Evolutionary conservation across 192 early-diverging fungal genomes (phyloP), one percentile per base, ranked within the genome.

Genomic region (Entomortierella chlamydospora): DNA sequence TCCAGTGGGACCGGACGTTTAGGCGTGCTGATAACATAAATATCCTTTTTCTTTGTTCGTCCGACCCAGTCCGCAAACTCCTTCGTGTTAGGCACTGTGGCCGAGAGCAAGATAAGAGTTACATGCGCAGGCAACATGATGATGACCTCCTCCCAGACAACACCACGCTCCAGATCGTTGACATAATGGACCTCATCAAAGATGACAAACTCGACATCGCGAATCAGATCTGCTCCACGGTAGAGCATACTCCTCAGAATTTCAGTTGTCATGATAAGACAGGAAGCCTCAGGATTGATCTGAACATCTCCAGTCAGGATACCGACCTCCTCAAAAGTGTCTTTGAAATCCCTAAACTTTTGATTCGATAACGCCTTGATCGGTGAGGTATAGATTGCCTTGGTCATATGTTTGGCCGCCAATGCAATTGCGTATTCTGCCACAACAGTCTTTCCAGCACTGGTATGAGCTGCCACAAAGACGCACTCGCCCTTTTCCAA

Each of bases 31-130:
- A 99, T 98, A 1, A 99, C 98, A 81, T 98, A 98, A 31, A 99
- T 98, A 73, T 98, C 91, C 81, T 95, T 93, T 83, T 96, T 94
- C 73, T 98, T 98, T 10, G 98, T 99, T 31, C 98, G 93, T 17
- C 93, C 98, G 59, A 99, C 95, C 98, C 98, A 99, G 64, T 97
- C 98, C 25, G 98, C 98, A 90, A 99, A 99, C 83, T 99, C 98
- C 73, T 90, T 90, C 4, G 97, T 97, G 82, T 99, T 99, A 37
- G 98, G 97, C 6, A 99, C 96, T 15, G 98, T 99, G 0, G 98
- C 98, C 17, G 96, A 98, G 34, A 99, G 84, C 50, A 99, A 81
- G 65, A 99, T 96, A n/a, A 99, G 83, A 17, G 86, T 96, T 3
- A 99, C 92, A 83, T 99, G 97, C 0, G 92, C 88, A 4, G 98